Evolutionary conservation across 2,329 filamentous ascomycete genomes (phyloP), one percentile per base, ranked within the genome.

Genomic region (Epichloe typhina): DNA sequence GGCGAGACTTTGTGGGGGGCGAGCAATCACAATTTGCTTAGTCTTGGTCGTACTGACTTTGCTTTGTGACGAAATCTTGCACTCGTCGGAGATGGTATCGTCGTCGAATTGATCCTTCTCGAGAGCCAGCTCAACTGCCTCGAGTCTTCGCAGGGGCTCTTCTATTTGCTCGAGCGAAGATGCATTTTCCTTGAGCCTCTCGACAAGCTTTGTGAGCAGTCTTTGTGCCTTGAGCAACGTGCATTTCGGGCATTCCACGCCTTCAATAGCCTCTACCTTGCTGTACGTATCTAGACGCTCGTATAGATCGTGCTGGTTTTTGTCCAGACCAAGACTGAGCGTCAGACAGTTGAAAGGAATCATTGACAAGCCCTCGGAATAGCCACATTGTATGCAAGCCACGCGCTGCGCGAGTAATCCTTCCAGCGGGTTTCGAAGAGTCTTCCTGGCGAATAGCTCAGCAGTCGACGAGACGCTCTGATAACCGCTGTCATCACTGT

Each of bases 281-380:
- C 88, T 93, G 63, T 91, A 95, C 21, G 88, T 82, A 62, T 94
- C 84, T 19, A 98, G 69, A 50, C 88, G 84, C 53, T 93, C 83
- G 52, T 82, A 81, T 0, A 97, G 69, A 54, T 88, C 79, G 60
- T 90, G 87, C 17, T 76, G 71, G 33, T 67, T 63, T 55, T 73
- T 75, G 46, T 76, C 74, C 5, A 75, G 69, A 1, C 86, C 87
- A 2, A 97, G 78, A 37, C 84, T 88, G 0, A 97, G 78, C 0
- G 91, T 96, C 45, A 97, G 71, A 61, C 89, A 96, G 62, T 93
- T 96, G 73, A 97, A 97, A 0, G 89, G 88, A 19, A 88, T 94
- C 69, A 97, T 80, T 1, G 86, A 89, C 13, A 96, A 74, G 1
- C 90, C 90, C 59, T 95, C 89, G 0, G 88, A 89, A 67, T 86